Conservation (phyloP, 352 stramenopile genomes). For the Aphanomyces astaci region DNA sequence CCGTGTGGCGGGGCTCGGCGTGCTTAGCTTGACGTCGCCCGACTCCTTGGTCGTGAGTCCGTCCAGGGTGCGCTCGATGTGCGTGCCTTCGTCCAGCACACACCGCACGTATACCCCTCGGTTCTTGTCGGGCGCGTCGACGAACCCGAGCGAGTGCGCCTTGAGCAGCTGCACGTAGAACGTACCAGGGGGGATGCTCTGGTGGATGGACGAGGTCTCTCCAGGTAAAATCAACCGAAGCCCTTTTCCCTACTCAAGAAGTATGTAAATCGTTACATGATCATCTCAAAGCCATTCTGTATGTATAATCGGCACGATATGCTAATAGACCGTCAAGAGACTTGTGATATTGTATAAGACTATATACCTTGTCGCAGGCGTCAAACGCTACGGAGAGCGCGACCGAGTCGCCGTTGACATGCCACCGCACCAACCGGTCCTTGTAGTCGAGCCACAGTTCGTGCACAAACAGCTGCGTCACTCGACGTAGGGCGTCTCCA, state of each 20-base stretch:
- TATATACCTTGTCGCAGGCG: slow-evolving; percentile 28
- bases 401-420: slow-evolving; percentile 75
- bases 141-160: slow-evolving; percentile 50
- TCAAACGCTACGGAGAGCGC: slow-evolving; percentile 76
- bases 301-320: too few relatives aligned
- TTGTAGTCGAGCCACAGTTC: slow-evolving; percentile 82
- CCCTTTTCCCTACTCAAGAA: slow-evolving; percentile 49
- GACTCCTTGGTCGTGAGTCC: slow-evolving; percentile 36
- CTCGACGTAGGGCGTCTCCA: slow-evolving; percentile 27
- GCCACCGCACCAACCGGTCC: slow-evolving; percentile 70
- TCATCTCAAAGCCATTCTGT: too few relatives aligned
- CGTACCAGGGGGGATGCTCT: slow-evolving; percentile 61
- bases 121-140: slow-evolving; percentile 26
- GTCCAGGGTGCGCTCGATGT: slow-evolving; percentile 65
- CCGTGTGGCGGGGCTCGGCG: slow-evolving; percentile 45
- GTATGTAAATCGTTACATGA: too few relatives aligned
- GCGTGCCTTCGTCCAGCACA: slow-evolving; percentile 65
- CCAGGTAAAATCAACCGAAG: slow-evolving; percentile 70
- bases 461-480: slow-evolving; percentile 81
- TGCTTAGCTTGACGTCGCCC: slow-evolving; percentile 15
- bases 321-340: too few relatives aligned
- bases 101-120: slow-evolving; percentile 53
- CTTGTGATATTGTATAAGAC: too few relatives aligned
- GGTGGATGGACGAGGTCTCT: slow-evolving; percentile 60
- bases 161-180: slow-evolving; percentile 79